These are phyloP conservation scores for Bathelium albidoporum DNA, from an alignment of 495 filamentous ascomycete species.

Conservation along the genomic window DNA sequence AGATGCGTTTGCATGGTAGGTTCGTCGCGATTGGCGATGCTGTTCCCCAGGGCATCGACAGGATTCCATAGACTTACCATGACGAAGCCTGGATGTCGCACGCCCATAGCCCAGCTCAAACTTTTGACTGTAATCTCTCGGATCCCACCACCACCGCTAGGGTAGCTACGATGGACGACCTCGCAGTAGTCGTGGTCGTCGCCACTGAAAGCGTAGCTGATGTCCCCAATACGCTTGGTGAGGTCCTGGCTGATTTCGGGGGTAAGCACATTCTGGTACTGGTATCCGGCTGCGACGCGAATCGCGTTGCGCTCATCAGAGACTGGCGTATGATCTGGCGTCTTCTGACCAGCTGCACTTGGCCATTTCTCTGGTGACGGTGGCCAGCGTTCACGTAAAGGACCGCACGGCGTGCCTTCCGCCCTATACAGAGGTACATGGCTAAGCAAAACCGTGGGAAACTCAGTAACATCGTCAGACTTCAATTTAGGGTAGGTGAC, in stretches of 20 bases:
- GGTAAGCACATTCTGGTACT: constrained; percentile 91
- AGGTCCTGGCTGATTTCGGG: constrained; percentile 61
- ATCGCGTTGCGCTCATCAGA: constrained; percentile 79
- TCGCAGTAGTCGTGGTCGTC: constrained; percentile 99
- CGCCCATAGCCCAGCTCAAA: constrained; percentile 93
- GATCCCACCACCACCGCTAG: constrained; percentile 49
- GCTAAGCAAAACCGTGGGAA: constrained; percentile 77
- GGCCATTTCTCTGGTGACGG: constrained; percentile 39
- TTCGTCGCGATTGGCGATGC: constrained; percentile 33
- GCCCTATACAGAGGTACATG: constrained; percentile 81
- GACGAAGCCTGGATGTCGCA: constrained; percentile 76
- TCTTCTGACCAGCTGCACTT: not conserved
- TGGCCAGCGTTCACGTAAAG: constrained; percentile 72
- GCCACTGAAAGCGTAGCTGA: constrained; percentile 77
- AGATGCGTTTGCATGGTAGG: constrained; percentile 76
- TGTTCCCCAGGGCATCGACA: constrained; percentile 52
- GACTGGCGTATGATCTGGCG: constrained; percentile 70
- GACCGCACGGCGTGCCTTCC: constrained; percentile 75
- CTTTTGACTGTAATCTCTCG: constrained; percentile 92
- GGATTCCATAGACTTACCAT: constrained; percentile 90
- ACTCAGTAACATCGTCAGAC: constrained; percentile 33
- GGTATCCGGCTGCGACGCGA: constrained; percentile 64
- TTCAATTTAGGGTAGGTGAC: not conserved
- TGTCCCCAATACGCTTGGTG: constrained; percentile 61
- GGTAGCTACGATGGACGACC: constrained; percentile 52